Base-by-base conservation (phyloP, 2,329 filamentous ascomycete genomes). In the Fusarium newnesense region DNA sequence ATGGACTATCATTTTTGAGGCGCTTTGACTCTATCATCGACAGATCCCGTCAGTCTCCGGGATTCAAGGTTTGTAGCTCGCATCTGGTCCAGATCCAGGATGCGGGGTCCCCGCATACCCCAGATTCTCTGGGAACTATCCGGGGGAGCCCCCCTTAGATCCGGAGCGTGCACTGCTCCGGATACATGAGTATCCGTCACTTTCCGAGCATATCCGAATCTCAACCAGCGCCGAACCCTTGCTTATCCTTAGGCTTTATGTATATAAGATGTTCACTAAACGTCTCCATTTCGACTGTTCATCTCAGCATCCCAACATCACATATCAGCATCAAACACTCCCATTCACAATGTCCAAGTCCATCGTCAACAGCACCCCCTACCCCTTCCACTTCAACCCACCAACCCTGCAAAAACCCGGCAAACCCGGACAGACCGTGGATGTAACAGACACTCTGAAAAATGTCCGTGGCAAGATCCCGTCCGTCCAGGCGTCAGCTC, bases 401-500 rank as follows among this genome's bases (percentile, higher is more conserved):
- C 50, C 61, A 19, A 18, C 36, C n/a, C 18, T 72, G 7, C 49
- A 73, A 37, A 73, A 73, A 50, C 37, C 59, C 10, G 70, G 65
- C 11, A 69, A 73, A 43, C 46, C 65, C 7, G 69, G 70, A 3
- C 59, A 73, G 26, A 69, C 28, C n/a, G 32, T 60, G 10, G 60
- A 73, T 42, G 36, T 72, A 5, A 30, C 57, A 7, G 49, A 40
- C 15, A 67, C 69, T n/a, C 47, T 72, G 3, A 56, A 56, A 11
- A 72, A 73, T 7, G 70, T 73, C 30, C 69, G 70, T 10, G 70
- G 70, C 28, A 67, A 66, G 12, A 81, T 83, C 26, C 83, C 83
- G 15, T 83, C 82, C 0, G 43, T 79, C 4, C 83, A 84, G 61
- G 79, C 83, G 0, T 56, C 82, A 7, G 78, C 78, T 3, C 78